Conservation (phyloP, 2,329 filamentous ascomycete genomes). For the Colletotrichum spinosum region DNA sequence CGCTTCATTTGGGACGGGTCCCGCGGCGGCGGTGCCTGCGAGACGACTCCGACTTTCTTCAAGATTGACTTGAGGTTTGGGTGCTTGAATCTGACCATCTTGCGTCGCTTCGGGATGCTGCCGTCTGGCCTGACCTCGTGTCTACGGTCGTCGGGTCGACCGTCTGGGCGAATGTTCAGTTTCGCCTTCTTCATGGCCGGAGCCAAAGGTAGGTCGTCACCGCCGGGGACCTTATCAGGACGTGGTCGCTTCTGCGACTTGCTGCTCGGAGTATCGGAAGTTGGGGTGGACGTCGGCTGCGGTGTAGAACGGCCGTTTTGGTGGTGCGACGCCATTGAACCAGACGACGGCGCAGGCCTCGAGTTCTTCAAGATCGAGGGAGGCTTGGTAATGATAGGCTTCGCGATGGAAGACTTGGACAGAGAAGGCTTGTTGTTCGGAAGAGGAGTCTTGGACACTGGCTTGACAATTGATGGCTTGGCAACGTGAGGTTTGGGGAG, state of each 20-base stretch:
- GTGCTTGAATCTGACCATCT: conserved; percentile 53
- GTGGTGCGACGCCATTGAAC: conserved; percentile 4
- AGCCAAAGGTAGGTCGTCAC: conserved; percentile 48
- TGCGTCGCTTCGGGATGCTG: conserved; percentile 43
- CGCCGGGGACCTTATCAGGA: conserved; percentile 50
- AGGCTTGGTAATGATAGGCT: conserved; percentile 10
- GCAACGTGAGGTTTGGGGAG: neutral
- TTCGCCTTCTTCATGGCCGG: conserved; percentile 55
- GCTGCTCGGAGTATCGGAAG: conserved; percentile 35
- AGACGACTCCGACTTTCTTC: conserved; percentile 37
- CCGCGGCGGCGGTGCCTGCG: conserved; percentile 18
- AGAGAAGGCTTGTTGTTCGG: conserved; percentile 12
- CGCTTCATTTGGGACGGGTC: conserved; percentile 33
- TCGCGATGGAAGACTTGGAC: conserved; percentile 16
- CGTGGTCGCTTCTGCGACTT: conserved; percentile 50
- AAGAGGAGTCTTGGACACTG: neutral
- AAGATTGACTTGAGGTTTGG: conserved; percentile 49
- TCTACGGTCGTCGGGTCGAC: neutral
- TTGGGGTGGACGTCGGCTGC: conserved; percentile 9
- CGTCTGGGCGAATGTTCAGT: conserved; percentile 42
- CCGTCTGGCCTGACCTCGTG: conserved; percentile 40
- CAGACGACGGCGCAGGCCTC: conserved; percentile 1
- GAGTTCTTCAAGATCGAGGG: too few relatives aligned
- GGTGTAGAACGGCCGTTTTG: conserved; percentile 26
- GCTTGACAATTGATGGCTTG: conserved; percentile 3